Evolutionary conservation across 768 basidiomycete species (phyloP).

Genomic region (Leucocoprinus birnbaumii): DNA sequence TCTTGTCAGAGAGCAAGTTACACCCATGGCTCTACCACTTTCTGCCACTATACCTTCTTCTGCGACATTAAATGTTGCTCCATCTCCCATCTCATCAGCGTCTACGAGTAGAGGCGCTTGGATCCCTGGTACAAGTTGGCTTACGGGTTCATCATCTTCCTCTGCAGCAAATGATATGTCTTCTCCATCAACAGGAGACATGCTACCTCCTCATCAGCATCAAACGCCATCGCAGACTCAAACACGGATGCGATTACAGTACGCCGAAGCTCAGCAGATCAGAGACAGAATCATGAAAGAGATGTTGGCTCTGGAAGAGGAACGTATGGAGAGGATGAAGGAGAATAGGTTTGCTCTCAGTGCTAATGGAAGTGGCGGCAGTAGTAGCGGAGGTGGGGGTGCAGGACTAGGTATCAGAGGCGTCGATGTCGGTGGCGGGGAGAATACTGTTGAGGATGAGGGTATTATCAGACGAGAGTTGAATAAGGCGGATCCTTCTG

Average conservation of each 20-base stretch:
- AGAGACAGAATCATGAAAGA: slow-evolving; percentile 97
- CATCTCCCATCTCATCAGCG: slow-evolving; percentile 15
- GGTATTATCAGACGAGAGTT: slow-evolving; percentile 89
- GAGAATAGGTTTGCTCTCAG: slow-evolving; percentile 70
- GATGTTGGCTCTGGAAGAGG: slow-evolving; percentile 96
- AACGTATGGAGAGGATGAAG: slow-evolving; percentile 92
- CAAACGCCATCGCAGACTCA: slow-evolving; percentile 14
- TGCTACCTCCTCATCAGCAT: slow-evolving; percentile 17
- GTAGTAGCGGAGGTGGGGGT: too few species aligned
- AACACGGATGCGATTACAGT: slow-evolving; percentile 70
- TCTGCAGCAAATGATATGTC: neutral
- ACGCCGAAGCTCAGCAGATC: slow-evolving; percentile 85
- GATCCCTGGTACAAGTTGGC: slow-evolving; percentile 57
- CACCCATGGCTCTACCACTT: slow-evolving; percentile 4
- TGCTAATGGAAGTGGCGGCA: slow-evolving; percentile 52
- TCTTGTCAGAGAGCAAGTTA: slow-evolving; percentile 47
- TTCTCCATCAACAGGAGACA: neutral
- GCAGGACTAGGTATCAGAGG: slow-evolving; percentile 20
- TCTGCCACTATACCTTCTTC: slow-evolving; percentile 7
- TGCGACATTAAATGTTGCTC: slow-evolving; percentile 14
- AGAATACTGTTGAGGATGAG: slow-evolving; percentile 86
- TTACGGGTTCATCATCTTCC: slow-evolving; percentile 25
- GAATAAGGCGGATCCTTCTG: slow-evolving; percentile 94
- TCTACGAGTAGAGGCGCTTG: slow-evolving; percentile 30
- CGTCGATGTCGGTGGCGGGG: slow-evolving; percentile 12